Percentiles rank a stretch among this genome's conserved stretches.
Evolutionary conservation across 2,329 filamentous ascomycete species (phyloP).

Genomic region (Trichoderma guizhouense): DNA sequence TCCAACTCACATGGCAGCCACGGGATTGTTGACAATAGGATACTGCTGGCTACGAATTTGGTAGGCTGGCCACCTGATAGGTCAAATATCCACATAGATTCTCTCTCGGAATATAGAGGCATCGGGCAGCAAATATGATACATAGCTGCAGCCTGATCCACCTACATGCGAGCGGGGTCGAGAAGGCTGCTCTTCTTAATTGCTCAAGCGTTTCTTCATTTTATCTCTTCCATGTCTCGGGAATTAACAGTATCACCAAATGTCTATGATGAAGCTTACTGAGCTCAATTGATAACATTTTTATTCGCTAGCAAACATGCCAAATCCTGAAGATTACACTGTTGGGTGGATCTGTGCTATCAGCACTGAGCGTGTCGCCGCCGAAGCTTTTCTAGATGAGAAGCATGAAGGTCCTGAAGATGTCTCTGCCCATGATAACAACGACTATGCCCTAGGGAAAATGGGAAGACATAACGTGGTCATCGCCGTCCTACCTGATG

Average conservation of each 20-base stretch:
- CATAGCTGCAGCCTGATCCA: not conserved
- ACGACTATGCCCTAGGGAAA: constrained; percentile 9
- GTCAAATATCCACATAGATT: not conserved
- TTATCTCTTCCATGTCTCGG: not conserved
- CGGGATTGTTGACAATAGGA: not conserved
- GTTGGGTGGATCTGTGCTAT: constrained; percentile 45
- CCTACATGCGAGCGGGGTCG: not conserved
- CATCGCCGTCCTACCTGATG: constrained; percentile 20
- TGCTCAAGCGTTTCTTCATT: not conserved
- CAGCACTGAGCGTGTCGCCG: constrained; percentile 35
- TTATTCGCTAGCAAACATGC: not conserved
- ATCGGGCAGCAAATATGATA: not conserved
- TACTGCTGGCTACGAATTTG: not conserved
- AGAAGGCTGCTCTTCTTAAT: not conserved
- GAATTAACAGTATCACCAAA: not conserved
- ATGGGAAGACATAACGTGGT: constrained; percentile 24
- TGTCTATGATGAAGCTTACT: no score
- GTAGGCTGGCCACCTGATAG: not conserved
- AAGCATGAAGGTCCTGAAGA: not conserved
- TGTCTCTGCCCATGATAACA: constrained; percentile 14
- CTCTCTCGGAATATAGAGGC: not conserved
- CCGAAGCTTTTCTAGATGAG: constrained; percentile 21
- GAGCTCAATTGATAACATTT: no score
- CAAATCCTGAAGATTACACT: constrained; percentile 28
- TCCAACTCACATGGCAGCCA: not conserved